Evolutionary conservation across 768 basidiomycete genomes (phyloP).

Genomic region (Trametes punicea): DNA sequence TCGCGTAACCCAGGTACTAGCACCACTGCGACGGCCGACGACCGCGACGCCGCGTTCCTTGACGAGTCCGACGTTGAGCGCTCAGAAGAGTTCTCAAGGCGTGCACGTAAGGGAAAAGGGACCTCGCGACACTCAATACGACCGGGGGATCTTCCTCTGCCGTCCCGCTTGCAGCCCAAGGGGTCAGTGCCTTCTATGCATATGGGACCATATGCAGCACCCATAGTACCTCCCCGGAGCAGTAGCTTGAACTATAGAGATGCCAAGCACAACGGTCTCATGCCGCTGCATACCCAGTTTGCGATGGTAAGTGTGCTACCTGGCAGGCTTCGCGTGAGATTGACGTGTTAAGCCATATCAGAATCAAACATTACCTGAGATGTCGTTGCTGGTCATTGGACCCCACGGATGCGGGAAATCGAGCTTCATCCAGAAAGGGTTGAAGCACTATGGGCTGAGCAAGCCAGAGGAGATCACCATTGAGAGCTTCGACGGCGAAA

Average conservation of each 20-base stretch:
- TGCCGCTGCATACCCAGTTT: conserved; percentile 28
- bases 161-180: conserved; percentile 27
- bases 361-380: conserved; percentile 23
- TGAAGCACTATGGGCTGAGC: conserved; percentile 55
- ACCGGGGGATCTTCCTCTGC: conserved; percentile 32
- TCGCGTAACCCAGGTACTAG: conserved; percentile 55
- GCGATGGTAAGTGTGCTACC: conserved; percentile 18
- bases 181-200: conserved; percentile 24
- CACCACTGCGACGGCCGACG: conserved; percentile 41
- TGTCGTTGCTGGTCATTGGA: conserved; percentile 79
- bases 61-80: conserved; percentile 30
- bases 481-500: conserved; percentile 16
- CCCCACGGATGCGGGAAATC: conserved; percentile 81
- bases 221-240: conserved; percentile 25
- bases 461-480: conserved; percentile 26
- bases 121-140: conserved; percentile 18
- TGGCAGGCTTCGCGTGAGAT: neutral
- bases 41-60: conserved; percentile 17
- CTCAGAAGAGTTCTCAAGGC: conserved; percentile 23
- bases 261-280: conserved; percentile 22
- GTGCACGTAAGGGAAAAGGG: conserved; percentile 29
- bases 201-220: conserved; percentile 13
- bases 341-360: neutral
- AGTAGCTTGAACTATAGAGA: conserved; percentile 25
- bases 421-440: conserved; percentile 71